Percentiles rank a stretch among this genome's conserved stretches.
Conservation (phyloP, 2,329 filamentous ascomycete species). For the Sporothrix phasma region DNA sequence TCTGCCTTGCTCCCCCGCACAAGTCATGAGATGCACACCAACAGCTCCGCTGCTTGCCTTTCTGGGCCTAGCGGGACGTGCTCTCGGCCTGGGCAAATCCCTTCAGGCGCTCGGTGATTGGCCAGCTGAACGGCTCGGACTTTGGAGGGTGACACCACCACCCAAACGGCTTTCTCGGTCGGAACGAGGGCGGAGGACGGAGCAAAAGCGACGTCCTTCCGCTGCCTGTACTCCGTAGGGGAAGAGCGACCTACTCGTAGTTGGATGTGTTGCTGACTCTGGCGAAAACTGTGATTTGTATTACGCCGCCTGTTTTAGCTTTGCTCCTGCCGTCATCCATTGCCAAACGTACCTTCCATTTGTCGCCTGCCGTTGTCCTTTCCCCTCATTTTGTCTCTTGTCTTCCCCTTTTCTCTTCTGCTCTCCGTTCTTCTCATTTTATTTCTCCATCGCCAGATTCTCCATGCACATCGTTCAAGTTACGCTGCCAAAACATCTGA, state of each 20-base stretch:
- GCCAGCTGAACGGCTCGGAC: neutral
- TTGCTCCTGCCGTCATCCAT: slow-evolving; percentile 4
- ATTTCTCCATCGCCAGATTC: neutral
- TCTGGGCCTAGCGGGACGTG: neutral
- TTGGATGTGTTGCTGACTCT: neutral
- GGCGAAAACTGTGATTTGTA: slow-evolving; percentile 1
- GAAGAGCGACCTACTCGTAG: neutral
- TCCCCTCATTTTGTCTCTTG: neutral
- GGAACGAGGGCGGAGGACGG: neutral
- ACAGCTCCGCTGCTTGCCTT: neutral
- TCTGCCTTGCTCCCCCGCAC: slow-evolving; percentile 1
- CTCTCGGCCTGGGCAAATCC: neutral
- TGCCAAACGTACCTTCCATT: slow-evolving; percentile 4
- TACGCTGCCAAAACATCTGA: neutral
- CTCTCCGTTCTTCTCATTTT: neutral
- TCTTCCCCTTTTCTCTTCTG: neutral
- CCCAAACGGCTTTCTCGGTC: neutral
- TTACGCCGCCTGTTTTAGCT: neutral
- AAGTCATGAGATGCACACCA: neutral
- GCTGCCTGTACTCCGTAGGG: neutral
- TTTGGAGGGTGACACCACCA: neutral
- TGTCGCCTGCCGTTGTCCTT: neutral
- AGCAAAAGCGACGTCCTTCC: neutral
- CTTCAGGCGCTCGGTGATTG: neutral
- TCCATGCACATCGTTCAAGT: neutral